Base-by-base conservation (phyloP, 73 alveolate genomes). In the Effrenium voratum region DNA sequence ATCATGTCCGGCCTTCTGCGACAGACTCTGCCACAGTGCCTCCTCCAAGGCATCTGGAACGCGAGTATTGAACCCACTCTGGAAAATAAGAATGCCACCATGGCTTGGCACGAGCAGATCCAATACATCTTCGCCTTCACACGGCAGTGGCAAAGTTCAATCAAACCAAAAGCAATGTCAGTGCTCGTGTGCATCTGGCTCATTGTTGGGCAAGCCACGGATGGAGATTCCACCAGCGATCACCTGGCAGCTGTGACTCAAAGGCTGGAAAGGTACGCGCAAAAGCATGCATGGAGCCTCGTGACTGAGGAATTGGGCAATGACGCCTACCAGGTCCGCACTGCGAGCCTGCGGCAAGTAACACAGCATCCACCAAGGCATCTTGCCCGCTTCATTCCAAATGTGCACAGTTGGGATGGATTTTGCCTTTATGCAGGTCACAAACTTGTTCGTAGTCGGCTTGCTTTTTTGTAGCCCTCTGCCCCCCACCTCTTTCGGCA, bases 11-110 rank as follows among this genome's bases (percentile, higher is more conserved):
- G 76, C 97, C 97, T 68, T 90, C 44, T 32, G 76, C 16, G 57
- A 46, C 43, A 90, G 87, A 8, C 34, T 68, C 55, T 50, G 88
- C 97, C 97, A 90, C 66, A 90, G 55, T 1, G 36, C 3, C 57
- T 66, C 97, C 46, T 90, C 97, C 73, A 76, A 50, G 46, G 66
- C 44, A 76, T 38, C n/a, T 19, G 97, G 49, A 40, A 90, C 88
- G 15, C 87, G 97, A n/a, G 97, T 90, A 87, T 90, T 90, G 97
- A 90, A 90, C 41, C 97, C 97, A 36, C 97, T 90, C 57, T 90
- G 97, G 43, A 90, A 90, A 13, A 80, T 60, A 55, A 90, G 66
- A 76, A 90, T 70, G 43, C 97, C 97, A 32, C 80, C 80, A 59
- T 49, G 59, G n/a, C 45, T 70, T 41, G 97, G 97, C 86, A 90